Percentiles rank a stretch among this genome's conserved stretches.
Conservation (phyloP, 768 basidiomycete genomes). For the Scleroderma citrinum region DNA sequence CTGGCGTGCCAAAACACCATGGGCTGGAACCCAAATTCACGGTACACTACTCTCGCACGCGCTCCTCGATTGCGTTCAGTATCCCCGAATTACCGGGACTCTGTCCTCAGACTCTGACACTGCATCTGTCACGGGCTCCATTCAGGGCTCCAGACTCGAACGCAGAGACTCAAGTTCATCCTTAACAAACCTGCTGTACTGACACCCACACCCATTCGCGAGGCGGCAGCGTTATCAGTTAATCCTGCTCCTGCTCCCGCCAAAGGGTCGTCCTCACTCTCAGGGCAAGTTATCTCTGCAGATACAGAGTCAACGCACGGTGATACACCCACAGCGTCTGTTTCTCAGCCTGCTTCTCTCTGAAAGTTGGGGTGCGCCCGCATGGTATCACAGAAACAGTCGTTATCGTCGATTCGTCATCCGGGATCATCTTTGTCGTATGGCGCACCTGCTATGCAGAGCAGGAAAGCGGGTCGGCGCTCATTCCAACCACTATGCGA, state of each 20-base stretch:
- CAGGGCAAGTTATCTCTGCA: conserved; percentile 22
- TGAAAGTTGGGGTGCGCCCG: conserved; percentile 12
- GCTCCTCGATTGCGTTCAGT: conserved; percentile 53
- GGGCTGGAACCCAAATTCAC: no score
- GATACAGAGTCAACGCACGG: conserved; percentile 12
- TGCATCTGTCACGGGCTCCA: conserved; percentile 19
- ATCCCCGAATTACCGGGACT: conserved; percentile 33
- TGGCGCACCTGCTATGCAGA: conserved; percentile 8
- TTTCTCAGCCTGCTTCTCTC: conserved; percentile 11
- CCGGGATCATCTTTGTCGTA: conserved; percentile 26
- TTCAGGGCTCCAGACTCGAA: conserved; percentile 22
- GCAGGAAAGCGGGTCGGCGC: conserved; percentile 21
- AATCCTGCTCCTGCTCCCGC: conserved; percentile 19
- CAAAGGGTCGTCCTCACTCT: conserved; percentile 40
- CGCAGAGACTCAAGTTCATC: conserved; percentile 24
- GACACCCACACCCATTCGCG: conserved; percentile 55
- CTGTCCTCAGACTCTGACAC: conserved; percentile 24
- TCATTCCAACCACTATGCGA: conserved; percentile 20
- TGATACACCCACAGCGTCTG: conserved; percentile 13
- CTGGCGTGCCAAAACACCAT: no score
- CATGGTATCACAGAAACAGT: conserved; percentile 11
- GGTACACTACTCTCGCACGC: no score
- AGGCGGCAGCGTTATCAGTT: conserved; percentile 38
- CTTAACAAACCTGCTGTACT: conserved; percentile 19
- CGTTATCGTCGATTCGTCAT: conserved; percentile 21